Evolutionary conservation across 805 yeast species (phyloP), one percentile per base, ranked within the genome.

Genomic region (Candida broadrunensis): DNA sequence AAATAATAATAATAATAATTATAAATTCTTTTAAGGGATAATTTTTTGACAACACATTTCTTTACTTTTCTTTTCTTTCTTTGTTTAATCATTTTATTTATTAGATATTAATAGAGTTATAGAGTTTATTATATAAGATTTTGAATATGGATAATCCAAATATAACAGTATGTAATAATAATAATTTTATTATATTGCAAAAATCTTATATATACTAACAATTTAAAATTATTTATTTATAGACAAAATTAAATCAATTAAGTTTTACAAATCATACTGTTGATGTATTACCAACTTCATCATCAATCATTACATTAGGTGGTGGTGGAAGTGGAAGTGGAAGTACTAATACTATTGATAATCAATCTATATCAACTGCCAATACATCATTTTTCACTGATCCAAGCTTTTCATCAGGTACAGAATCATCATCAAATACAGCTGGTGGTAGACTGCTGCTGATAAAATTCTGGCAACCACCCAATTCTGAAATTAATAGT

Each of bases 401-500:
- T 17, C 18, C 18, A 11, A 17, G 16, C 4, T 21, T 30, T 37
- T n/a, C 32, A n/a, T 23, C 43, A 9, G 31, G 38, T 25, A 23
- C 37, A 2, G 17, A 17, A 12, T 21, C 25, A 11, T 7, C 25
- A 21, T 9, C 21, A 15, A 29, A 15, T 13, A 35, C 29, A 24
- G 33, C 19, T 14, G 18, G 23, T 9, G 30, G 17, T 14, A 44
- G 36, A 12, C 46, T 35, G 6, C 6, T 29, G 18, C 48, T 45
- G 48, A 35, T 36, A 3, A 43, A 37, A 25, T 48, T 48, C 34
- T 48, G 52, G 52, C 46, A 38, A 36, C n/a, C n/a, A n/a, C n/a
- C n/a, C n/a, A n/a, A n/a, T n/a, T 41, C 50, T 12, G 41, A 18
- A 17, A 8, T 13, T 18, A 24, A 19, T 9, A 29, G 9, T 29